Evolutionary conservation across 2,329 filamentous ascomycete genomes (phyloP), one percentile per base, ranked within the genome.

Genomic region (Aspergillus udagawae): DNA sequence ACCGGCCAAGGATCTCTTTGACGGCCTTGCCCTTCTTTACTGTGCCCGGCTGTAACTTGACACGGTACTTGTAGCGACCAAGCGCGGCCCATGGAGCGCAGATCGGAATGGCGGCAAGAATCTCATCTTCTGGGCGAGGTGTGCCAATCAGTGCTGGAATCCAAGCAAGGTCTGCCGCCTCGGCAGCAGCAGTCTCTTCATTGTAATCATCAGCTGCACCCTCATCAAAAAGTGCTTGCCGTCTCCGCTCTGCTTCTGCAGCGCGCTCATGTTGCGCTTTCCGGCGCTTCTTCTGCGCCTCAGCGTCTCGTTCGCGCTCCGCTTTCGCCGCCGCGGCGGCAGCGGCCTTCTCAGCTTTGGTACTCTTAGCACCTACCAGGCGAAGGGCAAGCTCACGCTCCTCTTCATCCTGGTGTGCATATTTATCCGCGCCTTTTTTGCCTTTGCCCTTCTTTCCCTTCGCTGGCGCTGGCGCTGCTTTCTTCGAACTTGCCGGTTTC

Each of bases 1-100:
- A 97, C 58, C 84, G 83, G 51, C 87, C 86, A n/a, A 97, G 75
- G 32, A 97, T 88, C 74, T 97, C 93, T 71, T 90, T 91, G 50
- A 96, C 86, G 0, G 92, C 92, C 72, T 97, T 97, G 9, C 94
- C 93, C 77, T 96, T 96, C 81, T 97, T 99, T 62, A 88, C 83
- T 0, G 86, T 77, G 0, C 94, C 94, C 0, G 94, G 94, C 75
- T 97, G 94, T 66, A 99, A 75, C 79, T 99, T 99, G 54, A 87
- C 90, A 75, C 95, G 95, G 80, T 97, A 97, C 76, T 97, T 97
- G 76, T 89, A 90, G 55, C 83, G 84, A 2, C 75, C 76, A 54
- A 87, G 72, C 0, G 85, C 81, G n/a, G 79, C 76, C 85, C 85
- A 87, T 1, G 85, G 85, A 9, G 85, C 85, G 54, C 83, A 86